Evolutionary conservation across 805 yeast genomes (phyloP), one percentile per base, ranked within the genome.

Genomic region (Ogataea allantospora): DNA sequence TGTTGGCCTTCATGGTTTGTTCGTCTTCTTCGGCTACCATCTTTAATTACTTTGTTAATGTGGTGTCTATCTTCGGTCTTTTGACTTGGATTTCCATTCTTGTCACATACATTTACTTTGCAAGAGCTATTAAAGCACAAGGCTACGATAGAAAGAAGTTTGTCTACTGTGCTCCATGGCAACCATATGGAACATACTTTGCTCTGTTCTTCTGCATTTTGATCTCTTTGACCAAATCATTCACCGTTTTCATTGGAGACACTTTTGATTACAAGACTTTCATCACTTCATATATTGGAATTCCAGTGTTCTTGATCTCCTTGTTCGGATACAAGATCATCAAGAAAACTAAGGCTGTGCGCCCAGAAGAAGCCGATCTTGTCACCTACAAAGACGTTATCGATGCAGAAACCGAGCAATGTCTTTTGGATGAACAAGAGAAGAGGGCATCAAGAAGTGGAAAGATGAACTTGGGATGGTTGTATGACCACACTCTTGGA

Each of bases 201-300:
- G 77, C 88, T 1, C 60, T 84, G 35, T 51, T 56, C 25, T 55
- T 78, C 46, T 78, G 85, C 58, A 40, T 63, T 35, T 38, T 83
- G 35, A 67, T 84, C 43, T 70, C 80, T 7, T 51, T 84, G 31
- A 75, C 79, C 57, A 84, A 84, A 63, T 81, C 81, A 50, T 83
- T 82, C 58, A 78, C 87, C 1, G 88, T 77, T 3, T 84, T 84
- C 66, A 65, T 84, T 48, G 63, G 59, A 11, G 48, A 49, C 6
- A 48, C 48, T 2, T 80, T 83, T 57, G 73, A 75, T 46, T 79
- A 78, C 63, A 75, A 77, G 60, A 68, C 68, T 13, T 85, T 85
- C 55, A 80, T 84, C 54, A 82, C 91, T 22, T 88, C 89, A 30
- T 83, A 84, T 63, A 80, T 84, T 52, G 84, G 85, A 20, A 71